Conservation (phyloP, 2,329 filamentous ascomycete species). For the Dothiorella sarmentorum region DNA sequence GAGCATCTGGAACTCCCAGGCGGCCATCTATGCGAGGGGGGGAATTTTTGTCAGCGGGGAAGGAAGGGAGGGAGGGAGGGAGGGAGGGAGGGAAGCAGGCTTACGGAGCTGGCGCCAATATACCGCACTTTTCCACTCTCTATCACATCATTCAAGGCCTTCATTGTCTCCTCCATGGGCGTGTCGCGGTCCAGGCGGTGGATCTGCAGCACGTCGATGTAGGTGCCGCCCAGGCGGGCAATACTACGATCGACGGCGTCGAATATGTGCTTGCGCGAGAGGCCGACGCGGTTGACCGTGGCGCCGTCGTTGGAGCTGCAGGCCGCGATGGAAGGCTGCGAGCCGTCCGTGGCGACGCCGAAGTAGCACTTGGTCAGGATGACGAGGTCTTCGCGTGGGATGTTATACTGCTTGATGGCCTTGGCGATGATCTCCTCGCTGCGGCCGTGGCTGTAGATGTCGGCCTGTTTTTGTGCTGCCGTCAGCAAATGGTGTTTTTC, state of each 20-base stretch:
- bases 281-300: conserved; percentile 35
- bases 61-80: conserved; percentile 39
- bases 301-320: conserved; percentile 30
- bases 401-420: conserved; percentile 27
- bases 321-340: conserved; percentile 59
- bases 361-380: conserved; percentile 30
- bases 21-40: conserved; percentile 33
- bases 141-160: conserved; percentile 55
- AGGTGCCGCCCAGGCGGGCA: conserved; percentile 52
- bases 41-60: conserved; percentile 35
- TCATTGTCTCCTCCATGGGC: conserved; percentile 59
- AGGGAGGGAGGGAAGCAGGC: conserved; percentile 32
- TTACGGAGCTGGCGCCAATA: conserved; percentile 32
- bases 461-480: neutral
- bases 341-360: conserved; percentile 27
- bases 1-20: conserved; percentile 47
- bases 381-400: conserved; percentile 30
- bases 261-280: conserved; percentile 40
- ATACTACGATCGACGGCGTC: conserved; percentile 35
- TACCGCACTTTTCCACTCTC: conserved; percentile 35
- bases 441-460: conserved; percentile 28
- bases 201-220: conserved; percentile 62
- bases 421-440: conserved; percentile 31
- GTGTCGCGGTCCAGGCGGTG: conserved; percentile 57
- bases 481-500: neutral